Evolutionary conservation across 768 basidiomycete species (phyloP), one percentile per base, ranked within the genome.

Genomic region (Termitomyces sp.): DNA sequence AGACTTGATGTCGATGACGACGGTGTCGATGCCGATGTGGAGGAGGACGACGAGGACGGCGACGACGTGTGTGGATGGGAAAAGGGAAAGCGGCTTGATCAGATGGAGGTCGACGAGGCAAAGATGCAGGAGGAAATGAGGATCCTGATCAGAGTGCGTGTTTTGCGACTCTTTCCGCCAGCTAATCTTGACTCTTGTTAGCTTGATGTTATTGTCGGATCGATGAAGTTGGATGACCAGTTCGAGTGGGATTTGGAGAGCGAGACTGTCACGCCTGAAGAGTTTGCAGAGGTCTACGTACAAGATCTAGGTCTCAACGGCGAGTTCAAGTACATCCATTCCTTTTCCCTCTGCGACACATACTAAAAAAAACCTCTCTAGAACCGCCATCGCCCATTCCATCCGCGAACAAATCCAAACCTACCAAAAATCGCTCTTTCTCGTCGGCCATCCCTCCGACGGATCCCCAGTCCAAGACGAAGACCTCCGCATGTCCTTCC

Each of bases 201-300:
- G 95, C 84, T 99, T 63, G 96, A 98, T 74, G 94, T 98, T 74
- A 92, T 94, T 58, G 89, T 96, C 59, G 96, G 94, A 29, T 86
- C 89, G 7, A 86, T 95, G 77, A 95, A 96, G 73, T 83, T 99
- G 29, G 91, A 94, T 59, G 97, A 99, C 74, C 91, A 95, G 69
- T 96, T 98, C 69, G 97, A 98, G 71, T 99, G 97, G 97, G 96
- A 99, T 72, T 74, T 98, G 42, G 89, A 89, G 66, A 94, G 91
- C 59, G 75, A 79, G 25, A 80, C 82, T 50, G 89, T 92, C 3
- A 89, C 89, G 0, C 96, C 96, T 0, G 97, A 99, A 74, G 87
- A 89, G 31, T 98, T 98, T 73, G 94, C 97, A 7, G 89, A 91
- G 63, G 81, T 88, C 0, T 96, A 97, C 70, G 79, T 86, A 2